Percentiles rank a stretch among this genome's conserved stretches.
phyloP scores from a whole-genome alignment of 2,329 filamentous ascomycete species.

The Fusarium verrucosum region DNA sequence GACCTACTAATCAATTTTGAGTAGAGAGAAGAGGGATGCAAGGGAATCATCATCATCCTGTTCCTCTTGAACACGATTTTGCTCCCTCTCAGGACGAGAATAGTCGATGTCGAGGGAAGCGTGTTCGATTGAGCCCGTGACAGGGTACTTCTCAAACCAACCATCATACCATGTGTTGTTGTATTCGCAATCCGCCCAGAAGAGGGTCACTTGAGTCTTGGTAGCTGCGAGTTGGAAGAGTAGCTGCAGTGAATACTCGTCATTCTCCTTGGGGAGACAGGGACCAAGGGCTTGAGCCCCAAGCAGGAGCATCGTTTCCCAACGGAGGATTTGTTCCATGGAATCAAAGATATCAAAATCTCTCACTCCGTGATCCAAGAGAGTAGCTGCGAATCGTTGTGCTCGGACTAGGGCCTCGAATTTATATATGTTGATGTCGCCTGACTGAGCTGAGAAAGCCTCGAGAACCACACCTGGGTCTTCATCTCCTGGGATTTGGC shows the following conservation, averaged over 20 bases:
- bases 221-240: neutral
- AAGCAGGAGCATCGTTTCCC: neutral
- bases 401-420: neutral
- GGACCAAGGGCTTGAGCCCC: neutral
- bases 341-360: accelerated
- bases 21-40: neutral
- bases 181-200: accelerated
- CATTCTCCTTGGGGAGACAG: neutral
- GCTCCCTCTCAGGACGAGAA: neutral
- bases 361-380: neutral
- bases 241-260: neutral
- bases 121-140: neutral
- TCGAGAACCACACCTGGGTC: accelerated
- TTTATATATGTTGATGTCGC: accelerated
- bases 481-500: neutral
- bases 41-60: neutral
- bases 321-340: neutral
- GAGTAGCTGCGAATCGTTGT: neutral
- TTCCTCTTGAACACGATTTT: neutral
- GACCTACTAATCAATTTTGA: neutral
- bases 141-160: slow-evolving; percentile 1
- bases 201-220: accelerated
- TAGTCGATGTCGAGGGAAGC: neutral
- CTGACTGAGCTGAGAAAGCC: neutral
- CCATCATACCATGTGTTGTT: neutral